Percentiles rank a stretch among this genome's conserved stretches.
phyloP scores from a whole-genome alignment of 176 grass and related monocot genomes.

The Secale cereale region DNA sequence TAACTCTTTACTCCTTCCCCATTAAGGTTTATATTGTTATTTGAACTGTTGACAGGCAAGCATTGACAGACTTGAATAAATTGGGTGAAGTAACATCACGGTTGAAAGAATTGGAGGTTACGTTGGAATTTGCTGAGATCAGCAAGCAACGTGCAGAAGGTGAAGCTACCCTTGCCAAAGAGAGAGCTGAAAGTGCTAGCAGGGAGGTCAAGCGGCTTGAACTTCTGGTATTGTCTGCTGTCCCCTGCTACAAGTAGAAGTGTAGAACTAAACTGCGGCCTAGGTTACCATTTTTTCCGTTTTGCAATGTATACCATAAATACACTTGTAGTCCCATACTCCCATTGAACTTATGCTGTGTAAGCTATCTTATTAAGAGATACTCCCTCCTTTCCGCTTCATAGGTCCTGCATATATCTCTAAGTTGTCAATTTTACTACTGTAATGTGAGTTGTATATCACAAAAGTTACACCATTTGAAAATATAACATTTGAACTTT shows the following conservation, averaged over 20 bases:
- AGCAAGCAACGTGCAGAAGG: constrained; percentile 79
- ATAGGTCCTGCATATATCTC: too few relatives aligned
- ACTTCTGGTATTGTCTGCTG: constrained; percentile 57
- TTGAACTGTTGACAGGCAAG: constrained; percentile 66
- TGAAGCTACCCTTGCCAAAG: constrained; percentile 71
- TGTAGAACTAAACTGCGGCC: background rate
- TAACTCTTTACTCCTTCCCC: background rate
- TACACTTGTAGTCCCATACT: background rate
- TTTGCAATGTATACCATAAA: background rate
- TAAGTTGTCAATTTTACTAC: too few relatives aligned
- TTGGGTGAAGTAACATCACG: constrained; percentile 71
- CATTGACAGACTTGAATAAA: constrained; percentile 71
- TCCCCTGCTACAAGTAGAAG: constrained; percentile 4
- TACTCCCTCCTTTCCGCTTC: too few relatives aligned
- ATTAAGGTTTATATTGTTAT: constrained; percentile 16
- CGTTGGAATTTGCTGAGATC: constrained; percentile 62
- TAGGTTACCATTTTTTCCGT: background rate
- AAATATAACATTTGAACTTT: too few relatives aligned
- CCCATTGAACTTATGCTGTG: background rate
- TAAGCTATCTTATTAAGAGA: background rate
- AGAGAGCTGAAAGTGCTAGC: constrained; percentile 57
- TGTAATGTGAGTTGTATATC: too few relatives aligned
- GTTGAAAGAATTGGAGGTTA: constrained; percentile 79
- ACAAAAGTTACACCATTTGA: too few relatives aligned
- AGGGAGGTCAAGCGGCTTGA: constrained; percentile 75